These are phyloP conservation scores for Pinus albicaulis DNA, from an alignment of 75 land plant species.

Conservation along the genomic window DNA sequence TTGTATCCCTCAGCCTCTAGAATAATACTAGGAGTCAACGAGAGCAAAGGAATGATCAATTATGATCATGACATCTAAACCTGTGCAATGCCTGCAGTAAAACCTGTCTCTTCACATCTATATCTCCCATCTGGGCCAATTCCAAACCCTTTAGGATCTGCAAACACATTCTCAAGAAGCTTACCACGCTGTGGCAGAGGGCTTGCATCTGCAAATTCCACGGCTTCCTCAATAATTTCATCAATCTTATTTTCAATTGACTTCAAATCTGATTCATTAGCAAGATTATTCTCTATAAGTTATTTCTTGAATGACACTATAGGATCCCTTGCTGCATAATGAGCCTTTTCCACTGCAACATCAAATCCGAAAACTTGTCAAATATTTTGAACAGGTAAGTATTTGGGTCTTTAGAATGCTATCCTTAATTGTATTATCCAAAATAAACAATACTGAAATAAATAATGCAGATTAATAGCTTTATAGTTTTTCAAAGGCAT, in stretches of 20 bases:
- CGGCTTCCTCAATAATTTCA: slow-evolving; percentile 90
- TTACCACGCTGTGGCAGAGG: slow-evolving; percentile 88
- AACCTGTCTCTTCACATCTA: slow-evolving; percentile 94
- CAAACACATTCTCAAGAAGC: slow-evolving; percentile 95
- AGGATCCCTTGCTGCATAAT: slow-evolving; percentile 90
- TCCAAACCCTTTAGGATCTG: slow-evolving; percentile 97
- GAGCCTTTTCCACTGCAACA: slow-evolving; percentile 87
- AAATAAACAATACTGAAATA: background rate
- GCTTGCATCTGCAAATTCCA: slow-evolving; percentile 95
- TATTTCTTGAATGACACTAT: slow-evolving; percentile 84
- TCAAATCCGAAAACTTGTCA: slow-evolving; percentile 6
- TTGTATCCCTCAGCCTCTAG: no score
- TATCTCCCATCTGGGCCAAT: slow-evolving; percentile 97
- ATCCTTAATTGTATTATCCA: background rate
- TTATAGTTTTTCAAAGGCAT: no score
- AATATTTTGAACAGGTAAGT: background rate
- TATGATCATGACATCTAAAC: slow-evolving; percentile 33
- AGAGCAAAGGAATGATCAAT: no score
- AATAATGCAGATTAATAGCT: background rate
- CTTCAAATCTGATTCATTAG: slow-evolving; percentile 76
- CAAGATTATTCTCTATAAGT: slow-evolving; percentile 77
- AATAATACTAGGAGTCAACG: no score
- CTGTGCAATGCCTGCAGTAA: slow-evolving; percentile 93
- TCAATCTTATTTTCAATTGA: slow-evolving; percentile 91
- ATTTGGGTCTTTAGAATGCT: background rate